These are phyloP conservation scores for Fomitopsis betulina DNA, from an alignment of 1,284 basidiomycete species.

Conservation along the genomic window DNA sequence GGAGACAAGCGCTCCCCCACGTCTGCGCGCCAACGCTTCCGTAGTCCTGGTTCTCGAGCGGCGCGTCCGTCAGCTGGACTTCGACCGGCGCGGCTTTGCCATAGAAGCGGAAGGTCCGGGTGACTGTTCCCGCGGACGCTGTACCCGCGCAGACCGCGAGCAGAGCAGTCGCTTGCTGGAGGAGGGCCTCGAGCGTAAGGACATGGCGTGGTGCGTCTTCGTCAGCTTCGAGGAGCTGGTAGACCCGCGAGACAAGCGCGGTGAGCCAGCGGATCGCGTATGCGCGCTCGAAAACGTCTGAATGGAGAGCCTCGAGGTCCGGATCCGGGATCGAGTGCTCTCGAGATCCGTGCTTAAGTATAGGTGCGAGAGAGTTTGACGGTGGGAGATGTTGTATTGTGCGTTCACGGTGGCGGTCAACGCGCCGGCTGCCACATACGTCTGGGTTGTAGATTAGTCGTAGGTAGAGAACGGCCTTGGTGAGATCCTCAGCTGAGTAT, in stretches of 20 bases:
- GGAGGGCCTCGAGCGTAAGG: slow-evolving; percentile 33
- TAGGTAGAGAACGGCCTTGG: slow-evolving; percentile 34
- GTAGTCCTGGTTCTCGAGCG: slow-evolving; percentile 72
- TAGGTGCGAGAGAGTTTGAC: too few species aligned
- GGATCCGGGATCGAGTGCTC: neutral
- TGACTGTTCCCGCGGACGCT: slow-evolving; percentile 35
- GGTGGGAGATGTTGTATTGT: neutral
- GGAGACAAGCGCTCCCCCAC: slow-evolving; percentile 84
- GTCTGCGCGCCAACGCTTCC: slow-evolving; percentile 84
- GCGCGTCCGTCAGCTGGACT: slow-evolving; percentile 66
- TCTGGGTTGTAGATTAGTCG: slow-evolving; percentile 42
- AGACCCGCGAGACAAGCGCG: slow-evolving; percentile 55
- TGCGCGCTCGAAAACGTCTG: slow-evolving; percentile 63
- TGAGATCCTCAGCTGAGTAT: slow-evolving; percentile 22
- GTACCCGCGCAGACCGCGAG: slow-evolving; percentile 36
- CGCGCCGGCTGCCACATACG: slow-evolving; percentile 36
- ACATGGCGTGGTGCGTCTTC: slow-evolving; percentile 13
- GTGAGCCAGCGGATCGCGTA: slow-evolving; percentile 73
- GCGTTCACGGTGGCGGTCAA: slow-evolving; percentile 3
- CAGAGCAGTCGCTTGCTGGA: slow-evolving; percentile 50
- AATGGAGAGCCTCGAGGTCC: slow-evolving; percentile 23
- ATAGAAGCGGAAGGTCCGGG: slow-evolving; percentile 37
- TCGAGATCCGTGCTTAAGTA: neutral
- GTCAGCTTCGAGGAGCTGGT: slow-evolving; percentile 67
- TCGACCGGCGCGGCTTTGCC: slow-evolving; percentile 18